Evolutionary conservation across 768 basidiomycete genomes (phyloP), one percentile per base, ranked within the genome.

Genomic region (Pleurotus pulmonarius): DNA sequence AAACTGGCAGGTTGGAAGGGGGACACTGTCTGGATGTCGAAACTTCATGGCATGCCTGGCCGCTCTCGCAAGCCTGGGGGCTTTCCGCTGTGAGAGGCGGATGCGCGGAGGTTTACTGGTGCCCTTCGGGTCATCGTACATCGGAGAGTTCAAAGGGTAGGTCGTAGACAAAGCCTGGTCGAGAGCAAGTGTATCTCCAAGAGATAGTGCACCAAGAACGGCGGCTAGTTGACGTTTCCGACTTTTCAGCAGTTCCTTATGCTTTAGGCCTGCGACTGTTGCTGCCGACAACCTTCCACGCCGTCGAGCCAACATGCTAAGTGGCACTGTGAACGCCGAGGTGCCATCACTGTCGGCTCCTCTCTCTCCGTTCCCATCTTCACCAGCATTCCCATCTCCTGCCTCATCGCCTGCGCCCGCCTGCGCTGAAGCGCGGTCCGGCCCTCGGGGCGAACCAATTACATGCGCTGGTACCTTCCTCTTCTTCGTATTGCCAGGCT

Each of bases 401-500:
- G 15, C 29, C 29, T 16, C 34, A 49, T 68, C 69, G 34, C 68
- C 67, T 3, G 52, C 61, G 25, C 62, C 61, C 0, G 62, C 63
- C 20, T 51, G 55, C 7, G 29, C 62, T 25, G 46, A 59, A 18
- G 48, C 65, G 11, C 61, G 62, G 58, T 79, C 81, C 49, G 77
- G 76, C 49, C 75, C 76, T 11, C 75, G 74, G 39, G 76, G 74
- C 40, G 78, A 75, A 56, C 80, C 78, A 44, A 76, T 77, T 54
- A 78, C 76, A 67, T 89, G 86, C 38, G 83, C 80, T 0, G 92
- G 91, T 2, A 93, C 90, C 67, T 93, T 93, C 47, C 91, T 79
- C 73, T 93, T 93, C 82, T 93, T 93, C 47, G 89, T 88, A 64
- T 93, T 93, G 6, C 86, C 87, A 3, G 85, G 89, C 60, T 90